Conservation (phyloP, 2,329 filamentous ascomycete genomes). For the Stromatinia cepivora region DNA sequence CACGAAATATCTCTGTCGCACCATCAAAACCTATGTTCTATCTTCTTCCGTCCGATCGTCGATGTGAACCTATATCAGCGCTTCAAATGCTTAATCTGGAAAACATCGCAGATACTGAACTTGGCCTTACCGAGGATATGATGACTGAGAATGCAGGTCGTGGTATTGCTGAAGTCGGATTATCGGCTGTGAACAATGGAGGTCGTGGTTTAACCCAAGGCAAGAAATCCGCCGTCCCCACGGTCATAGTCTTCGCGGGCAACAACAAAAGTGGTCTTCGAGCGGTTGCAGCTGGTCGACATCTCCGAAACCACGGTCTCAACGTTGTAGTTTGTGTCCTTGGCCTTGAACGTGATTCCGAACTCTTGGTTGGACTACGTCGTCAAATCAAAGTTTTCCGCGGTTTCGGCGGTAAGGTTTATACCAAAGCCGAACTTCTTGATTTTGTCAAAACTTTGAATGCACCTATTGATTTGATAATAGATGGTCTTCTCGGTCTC, state of each 20-base stretch:
- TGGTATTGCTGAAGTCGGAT: conserved; percentile 80
- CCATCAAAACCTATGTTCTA: conserved; percentile 47
- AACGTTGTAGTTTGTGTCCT: conserved; percentile 82
- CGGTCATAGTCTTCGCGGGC: conserved; percentile 79
- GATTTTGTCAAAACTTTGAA: conserved; percentile 59
- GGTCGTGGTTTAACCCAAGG: conserved; percentile 39
- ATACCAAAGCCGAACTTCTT: conserved; percentile 60
- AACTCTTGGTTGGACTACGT: conserved; percentile 76
- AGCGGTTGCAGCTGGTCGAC: conserved; percentile 80
- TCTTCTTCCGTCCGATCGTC: conserved; percentile 55
- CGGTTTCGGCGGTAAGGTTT: conserved; percentile 75
- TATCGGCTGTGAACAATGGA: conserved; percentile 60
- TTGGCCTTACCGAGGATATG: conserved; percentile 84
- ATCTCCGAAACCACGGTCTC: conserved; percentile 79
- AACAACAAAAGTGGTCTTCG: conserved; percentile 88
- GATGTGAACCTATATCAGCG: conserved; percentile 64
- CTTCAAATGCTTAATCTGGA: conserved; percentile 91
- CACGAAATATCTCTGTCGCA: conserved; percentile 35
- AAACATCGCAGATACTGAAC: conserved; percentile 83
- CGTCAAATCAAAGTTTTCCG: conserved; percentile 83
- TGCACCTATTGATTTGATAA: conserved; percentile 72
- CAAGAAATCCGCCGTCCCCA: conserved; percentile 44
- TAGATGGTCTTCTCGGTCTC: conserved; percentile 85
- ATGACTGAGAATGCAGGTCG: conserved; percentile 90
- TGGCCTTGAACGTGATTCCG: conserved; percentile 78